Percentiles rank a stretch among this genome's conserved stretches.
Evolutionary conservation across 306 rosid species (phyloP).

Genomic region (Rosa rugosa): DNA sequence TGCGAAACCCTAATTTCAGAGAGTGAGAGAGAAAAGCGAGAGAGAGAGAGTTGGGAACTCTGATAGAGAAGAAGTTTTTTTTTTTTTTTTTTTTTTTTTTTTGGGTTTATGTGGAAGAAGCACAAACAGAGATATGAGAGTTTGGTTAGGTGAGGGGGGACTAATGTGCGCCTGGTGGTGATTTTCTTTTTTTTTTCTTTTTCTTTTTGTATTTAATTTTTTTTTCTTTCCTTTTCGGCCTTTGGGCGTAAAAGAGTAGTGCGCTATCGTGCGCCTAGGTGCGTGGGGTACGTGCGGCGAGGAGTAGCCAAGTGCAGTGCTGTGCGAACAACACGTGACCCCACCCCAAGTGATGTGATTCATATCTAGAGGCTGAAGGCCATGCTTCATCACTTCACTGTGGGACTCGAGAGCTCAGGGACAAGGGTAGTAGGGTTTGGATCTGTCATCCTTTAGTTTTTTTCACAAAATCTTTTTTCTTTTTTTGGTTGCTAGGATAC

Average conservation of each 20-base stretch:
- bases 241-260: not conserved
- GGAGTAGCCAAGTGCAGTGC: not conserved
- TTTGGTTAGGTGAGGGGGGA: constrained; percentile 33
- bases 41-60: constrained; percentile 16
- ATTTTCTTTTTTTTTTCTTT: not conserved
- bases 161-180: constrained; percentile 42
- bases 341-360: constrained; percentile 1
- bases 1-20: constrained; percentile 50
- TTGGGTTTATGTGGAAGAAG: constrained; percentile 53
- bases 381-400: not conserved
- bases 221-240: not conserved
- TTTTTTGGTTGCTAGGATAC: too few relatives aligned
- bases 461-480: too few relatives aligned
- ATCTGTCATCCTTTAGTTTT: too few relatives aligned
- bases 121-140: constrained; percentile 52
- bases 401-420: not conserved
- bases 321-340: constrained; percentile 17
- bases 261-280: constrained; percentile 41
- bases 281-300: not conserved
- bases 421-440: not conserved
- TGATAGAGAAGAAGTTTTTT: not conserved
- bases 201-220: not conserved
- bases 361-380: not conserved
- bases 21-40: constrained; percentile 14
- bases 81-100: not conserved